phyloP scores from a whole-genome alignment of 176 grass and related monocot species.

The Otatea glauca region DNA sequence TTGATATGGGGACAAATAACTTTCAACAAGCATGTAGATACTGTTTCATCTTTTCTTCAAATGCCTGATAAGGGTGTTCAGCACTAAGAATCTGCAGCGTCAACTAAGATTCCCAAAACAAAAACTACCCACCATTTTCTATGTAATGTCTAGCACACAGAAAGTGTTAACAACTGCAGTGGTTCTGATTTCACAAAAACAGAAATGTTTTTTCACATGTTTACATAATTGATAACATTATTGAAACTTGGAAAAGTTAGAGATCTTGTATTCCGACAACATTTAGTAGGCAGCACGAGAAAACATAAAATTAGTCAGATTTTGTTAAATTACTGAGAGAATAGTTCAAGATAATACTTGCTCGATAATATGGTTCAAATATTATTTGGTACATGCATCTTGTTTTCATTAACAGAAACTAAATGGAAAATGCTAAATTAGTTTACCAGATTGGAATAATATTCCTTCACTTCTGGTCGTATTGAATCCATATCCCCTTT shows the following conservation, averaged over 20 bases:
- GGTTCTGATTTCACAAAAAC: no score
- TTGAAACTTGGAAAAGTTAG: not conserved
- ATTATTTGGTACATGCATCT: not conserved
- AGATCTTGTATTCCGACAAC: not conserved
- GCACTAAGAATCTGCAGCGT: not conserved
- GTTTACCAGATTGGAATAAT: slow-evolving; percentile 80
- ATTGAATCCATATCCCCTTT: slow-evolving; percentile 93
- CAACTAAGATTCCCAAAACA: not conserved
- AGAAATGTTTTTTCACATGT: not conserved
- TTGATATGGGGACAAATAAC: not conserved
- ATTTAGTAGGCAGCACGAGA: not conserved
- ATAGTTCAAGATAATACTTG: not conserved
- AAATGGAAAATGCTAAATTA: slow-evolving; percentile 39
- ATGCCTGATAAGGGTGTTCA: not conserved
- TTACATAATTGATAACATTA: not conserved
- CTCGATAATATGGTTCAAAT: not conserved
- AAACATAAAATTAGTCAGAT: not conserved
- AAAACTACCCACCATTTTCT: not conserved
- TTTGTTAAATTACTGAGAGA: not conserved
- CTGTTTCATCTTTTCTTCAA: not conserved
- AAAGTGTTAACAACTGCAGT: no score
- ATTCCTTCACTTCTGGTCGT: slow-evolving; percentile 71
- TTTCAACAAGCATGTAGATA: not conserved
- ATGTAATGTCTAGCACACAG: not conserved
- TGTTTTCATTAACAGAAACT: slow-evolving; percentile 2